Percentiles rank a stretch among this genome's conserved stretches.
Evolutionary conservation across 2,329 filamentous ascomycete species (phyloP).

Genomic region (Boeremia exigua): DNA sequence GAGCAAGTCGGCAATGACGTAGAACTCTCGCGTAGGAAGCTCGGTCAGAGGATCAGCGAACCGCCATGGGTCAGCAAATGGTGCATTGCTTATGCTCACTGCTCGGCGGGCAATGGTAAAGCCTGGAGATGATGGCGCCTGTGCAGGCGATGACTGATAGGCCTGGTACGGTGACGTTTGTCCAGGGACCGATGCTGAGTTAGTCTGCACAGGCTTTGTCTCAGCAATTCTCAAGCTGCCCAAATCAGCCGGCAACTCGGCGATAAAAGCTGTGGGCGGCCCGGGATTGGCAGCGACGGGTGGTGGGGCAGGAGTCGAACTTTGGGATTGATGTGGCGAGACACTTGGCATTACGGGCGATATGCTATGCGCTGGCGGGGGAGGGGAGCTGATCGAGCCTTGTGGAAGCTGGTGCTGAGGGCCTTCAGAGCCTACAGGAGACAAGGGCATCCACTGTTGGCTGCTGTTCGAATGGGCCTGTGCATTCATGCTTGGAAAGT

Average conservation of each 20-base stretch:
- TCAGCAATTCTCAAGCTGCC: constrained; percentile 32
- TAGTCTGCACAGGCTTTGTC: constrained; percentile 18
- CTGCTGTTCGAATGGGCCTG: constrained; percentile 7
- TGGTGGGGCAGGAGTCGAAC: constrained; percentile 22
- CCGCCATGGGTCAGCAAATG: constrained; percentile 44
- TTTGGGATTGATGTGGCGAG: constrained; percentile 18
- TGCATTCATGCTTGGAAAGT: constrained; percentile 16
- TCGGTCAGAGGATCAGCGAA: constrained; percentile 42
- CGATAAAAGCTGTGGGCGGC: constrained; percentile 37
- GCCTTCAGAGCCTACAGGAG: constrained; percentile 22
- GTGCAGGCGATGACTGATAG: constrained; percentile 29
- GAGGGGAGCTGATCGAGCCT: constrained; percentile 27
- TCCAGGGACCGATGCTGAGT: constrained; percentile 2
- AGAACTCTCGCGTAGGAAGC: constrained; percentile 45
- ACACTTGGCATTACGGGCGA: constrained; percentile 17
- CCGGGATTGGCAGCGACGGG: constrained; percentile 7
- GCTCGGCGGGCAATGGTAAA: constrained; percentile 39
- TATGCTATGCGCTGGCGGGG: constrained; percentile 18
- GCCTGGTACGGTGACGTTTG: constrained; percentile 34
- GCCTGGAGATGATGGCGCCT: constrained; percentile 25
- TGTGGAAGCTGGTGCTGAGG: constrained; percentile 17
- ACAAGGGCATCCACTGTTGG: constrained; percentile 32
- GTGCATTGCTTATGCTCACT: constrained; percentile 35
- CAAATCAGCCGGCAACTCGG: constrained; percentile 44
- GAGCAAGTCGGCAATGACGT: constrained; percentile 43